These are phyloP conservation scores for Zymoseptoria crescenta DNA, from an alignment of 2,329 filamentous ascomycete genomes.

Conservation along the genomic window DNA sequence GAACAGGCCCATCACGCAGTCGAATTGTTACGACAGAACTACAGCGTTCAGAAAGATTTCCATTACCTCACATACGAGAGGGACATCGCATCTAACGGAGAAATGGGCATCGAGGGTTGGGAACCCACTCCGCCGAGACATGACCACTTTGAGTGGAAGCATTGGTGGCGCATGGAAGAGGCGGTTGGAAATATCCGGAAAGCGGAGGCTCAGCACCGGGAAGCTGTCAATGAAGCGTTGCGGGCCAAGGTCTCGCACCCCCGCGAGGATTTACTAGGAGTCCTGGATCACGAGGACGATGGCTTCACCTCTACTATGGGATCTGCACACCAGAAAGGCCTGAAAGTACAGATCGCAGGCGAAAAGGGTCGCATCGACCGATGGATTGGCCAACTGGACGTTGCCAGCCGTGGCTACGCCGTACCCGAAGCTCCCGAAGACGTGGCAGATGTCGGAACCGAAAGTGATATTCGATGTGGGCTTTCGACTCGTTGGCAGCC, in stretches of 20 bases:
- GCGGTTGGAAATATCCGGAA: not conserved
- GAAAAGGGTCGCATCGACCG: not conserved
- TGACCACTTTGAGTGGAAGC: not conserved
- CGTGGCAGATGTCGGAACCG: not conserved
- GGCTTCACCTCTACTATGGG: not conserved
- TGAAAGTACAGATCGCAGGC: not conserved
- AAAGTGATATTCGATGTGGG: not conserved
- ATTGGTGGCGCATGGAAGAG: not conserved
- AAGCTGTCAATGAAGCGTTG: not conserved
- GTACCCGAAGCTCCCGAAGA: not conserved
- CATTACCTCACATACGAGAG: not conserved
- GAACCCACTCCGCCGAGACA: not conserved
- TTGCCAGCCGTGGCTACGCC: not conserved
- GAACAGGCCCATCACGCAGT: not conserved
- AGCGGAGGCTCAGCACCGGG: not conserved
- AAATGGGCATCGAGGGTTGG: too few species aligned
- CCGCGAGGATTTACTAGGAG: not conserved
- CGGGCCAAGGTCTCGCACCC: not conserved
- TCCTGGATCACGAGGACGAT: not conserved
- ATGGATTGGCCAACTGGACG: not conserved
- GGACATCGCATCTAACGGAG: not conserved
- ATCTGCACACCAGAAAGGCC: not conserved
- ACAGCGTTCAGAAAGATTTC: not conserved
- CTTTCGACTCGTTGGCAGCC: not conserved
- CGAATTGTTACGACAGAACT: not conserved